Percentiles rank a stretch among this genome's conserved stretches.
phyloP scores from a whole-genome alignment of 345 rosid species.

The Carallia brachiata region DNA sequence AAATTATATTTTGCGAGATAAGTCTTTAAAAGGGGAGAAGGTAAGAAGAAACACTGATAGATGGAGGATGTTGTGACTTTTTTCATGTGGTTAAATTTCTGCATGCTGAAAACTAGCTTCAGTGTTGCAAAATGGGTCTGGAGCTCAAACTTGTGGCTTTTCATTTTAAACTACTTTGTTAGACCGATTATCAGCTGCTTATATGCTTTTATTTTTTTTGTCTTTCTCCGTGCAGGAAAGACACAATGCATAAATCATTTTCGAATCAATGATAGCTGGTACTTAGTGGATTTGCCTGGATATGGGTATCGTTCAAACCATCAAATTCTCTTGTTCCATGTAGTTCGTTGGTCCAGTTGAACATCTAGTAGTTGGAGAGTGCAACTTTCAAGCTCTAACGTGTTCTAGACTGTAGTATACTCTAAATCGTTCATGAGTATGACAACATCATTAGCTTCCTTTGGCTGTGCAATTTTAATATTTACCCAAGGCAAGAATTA shows the following conservation, averaged over 20 bases:
- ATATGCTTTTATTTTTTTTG: too few species aligned
- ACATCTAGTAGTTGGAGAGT: constrained; percentile 2
- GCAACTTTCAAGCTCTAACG: neutral
- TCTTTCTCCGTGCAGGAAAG: constrained; percentile 56
- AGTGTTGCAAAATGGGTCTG: too few species aligned
- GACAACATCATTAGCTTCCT: neutral
- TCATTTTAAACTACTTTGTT: too few species aligned
- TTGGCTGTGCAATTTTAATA: neutral
- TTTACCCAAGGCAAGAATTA: neutral
- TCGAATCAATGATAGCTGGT: constrained; percentile 85
- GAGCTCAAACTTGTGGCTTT: neutral
- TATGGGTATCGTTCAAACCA: constrained; percentile 67
- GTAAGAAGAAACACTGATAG: neutral
- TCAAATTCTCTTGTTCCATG: neutral
- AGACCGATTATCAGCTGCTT: neutral
- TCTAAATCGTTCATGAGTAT: neutral
- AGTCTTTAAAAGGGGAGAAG: neutral
- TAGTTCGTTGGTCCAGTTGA: neutral
- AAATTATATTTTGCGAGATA: neutral
- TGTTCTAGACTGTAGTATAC: too few species aligned
- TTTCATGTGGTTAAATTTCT: too few species aligned
- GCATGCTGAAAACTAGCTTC: too few species aligned
- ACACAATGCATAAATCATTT: constrained; percentile 98
- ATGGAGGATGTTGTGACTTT: too few species aligned
- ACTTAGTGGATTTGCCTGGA: constrained; percentile 97